phyloP scores from a whole-genome alignment of 768 basidiomycete genomes.

The Collybia nuda region DNA sequence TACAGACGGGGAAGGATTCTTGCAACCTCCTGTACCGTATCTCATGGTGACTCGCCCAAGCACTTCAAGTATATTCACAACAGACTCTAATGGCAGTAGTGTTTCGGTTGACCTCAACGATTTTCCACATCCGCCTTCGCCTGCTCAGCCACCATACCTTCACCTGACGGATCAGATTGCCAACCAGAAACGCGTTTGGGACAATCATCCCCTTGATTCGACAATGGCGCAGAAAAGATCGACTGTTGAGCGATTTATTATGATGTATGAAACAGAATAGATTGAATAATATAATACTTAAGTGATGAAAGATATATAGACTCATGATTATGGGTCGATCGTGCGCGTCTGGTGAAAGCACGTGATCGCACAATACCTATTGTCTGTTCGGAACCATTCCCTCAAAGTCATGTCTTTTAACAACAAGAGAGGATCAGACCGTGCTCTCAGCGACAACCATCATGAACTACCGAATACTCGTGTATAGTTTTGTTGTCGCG shows the following conservation, averaged over 20 bases:
- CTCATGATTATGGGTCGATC: too few relatives aligned
- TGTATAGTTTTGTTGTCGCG: constrained; percentile 9
- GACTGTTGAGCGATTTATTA: constrained; percentile 20
- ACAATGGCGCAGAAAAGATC: constrained; percentile 16
- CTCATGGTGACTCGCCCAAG: constrained; percentile 37
- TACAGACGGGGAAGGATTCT: constrained; percentile 7
- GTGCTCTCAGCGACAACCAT: background rate
- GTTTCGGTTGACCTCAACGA: constrained; percentile 41
- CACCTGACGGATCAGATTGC: constrained; percentile 16
- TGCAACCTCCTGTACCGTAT: constrained; percentile 18
- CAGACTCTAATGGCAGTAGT: constrained; percentile 36
- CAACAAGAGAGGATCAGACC: background rate
- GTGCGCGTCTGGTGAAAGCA: too few relatives aligned
- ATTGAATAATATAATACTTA: background rate
- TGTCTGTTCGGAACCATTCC: constrained; percentile 1
- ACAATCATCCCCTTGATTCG: constrained; percentile 11
- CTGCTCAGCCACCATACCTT: constrained; percentile 14
- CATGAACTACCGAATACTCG: constrained; percentile 9
- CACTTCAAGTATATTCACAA: constrained; percentile 26
- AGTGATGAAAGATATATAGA: too few relatives aligned
- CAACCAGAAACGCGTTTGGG: constrained; percentile 13
- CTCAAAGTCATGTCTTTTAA: background rate
- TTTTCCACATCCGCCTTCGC: constrained; percentile 43
- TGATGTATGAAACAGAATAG: constrained; percentile 16
- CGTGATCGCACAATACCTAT: background rate